Evolutionary conservation across 1,284 basidiomycete species (phyloP).

Genomic region (Ganoderma multipileum): DNA sequence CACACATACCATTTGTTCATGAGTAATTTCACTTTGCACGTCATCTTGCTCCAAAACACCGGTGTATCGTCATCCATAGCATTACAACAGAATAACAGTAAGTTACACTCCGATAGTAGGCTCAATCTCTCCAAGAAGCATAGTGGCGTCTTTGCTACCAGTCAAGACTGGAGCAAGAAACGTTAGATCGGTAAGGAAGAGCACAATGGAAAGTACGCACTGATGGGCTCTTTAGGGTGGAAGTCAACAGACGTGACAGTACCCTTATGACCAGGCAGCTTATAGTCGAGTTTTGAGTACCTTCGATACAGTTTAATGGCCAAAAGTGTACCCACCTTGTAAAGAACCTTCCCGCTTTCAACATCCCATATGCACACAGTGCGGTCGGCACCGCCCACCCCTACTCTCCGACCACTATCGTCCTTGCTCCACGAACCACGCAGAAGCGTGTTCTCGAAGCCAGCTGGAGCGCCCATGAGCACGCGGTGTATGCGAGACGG

Average conservation of each 20-base stretch:
- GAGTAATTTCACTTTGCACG: neutral
- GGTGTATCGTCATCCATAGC: neutral
- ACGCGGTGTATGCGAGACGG: slow-evolving; percentile 83
- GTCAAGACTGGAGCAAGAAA: slow-evolving; percentile 67
- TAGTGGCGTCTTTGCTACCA: slow-evolving; percentile 87
- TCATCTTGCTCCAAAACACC: neutral
- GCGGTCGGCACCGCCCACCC: slow-evolving; percentile 82
- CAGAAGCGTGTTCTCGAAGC: slow-evolving; percentile 87
- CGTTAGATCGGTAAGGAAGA: slow-evolving; percentile 15
- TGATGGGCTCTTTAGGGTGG: slow-evolving; percentile 92
- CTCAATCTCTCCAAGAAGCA: slow-evolving; percentile 91
- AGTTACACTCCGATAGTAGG: slow-evolving; percentile 41
- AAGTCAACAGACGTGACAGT: slow-evolving; percentile 92
- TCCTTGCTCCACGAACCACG: slow-evolving; percentile 85
- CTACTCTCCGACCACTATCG: slow-evolving; percentile 74
- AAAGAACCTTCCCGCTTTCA: slow-evolving; percentile 82
- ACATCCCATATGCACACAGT: slow-evolving; percentile 96
- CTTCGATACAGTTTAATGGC: neutral
- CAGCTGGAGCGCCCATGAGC: slow-evolving; percentile 85
- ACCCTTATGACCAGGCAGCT: slow-evolving; percentile 94
- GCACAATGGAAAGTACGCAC: slow-evolving; percentile 50
- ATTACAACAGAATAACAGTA: slow-evolving; percentile 14
- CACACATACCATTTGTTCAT: neutral
- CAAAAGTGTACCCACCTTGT: slow-evolving; percentile 67
- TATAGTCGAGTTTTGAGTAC: slow-evolving; percentile 14